Evolutionary conservation across 2,329 filamentous ascomycete species (phyloP), one percentile per base, ranked within the genome.

Genomic region (Fusarium sp.): DNA sequence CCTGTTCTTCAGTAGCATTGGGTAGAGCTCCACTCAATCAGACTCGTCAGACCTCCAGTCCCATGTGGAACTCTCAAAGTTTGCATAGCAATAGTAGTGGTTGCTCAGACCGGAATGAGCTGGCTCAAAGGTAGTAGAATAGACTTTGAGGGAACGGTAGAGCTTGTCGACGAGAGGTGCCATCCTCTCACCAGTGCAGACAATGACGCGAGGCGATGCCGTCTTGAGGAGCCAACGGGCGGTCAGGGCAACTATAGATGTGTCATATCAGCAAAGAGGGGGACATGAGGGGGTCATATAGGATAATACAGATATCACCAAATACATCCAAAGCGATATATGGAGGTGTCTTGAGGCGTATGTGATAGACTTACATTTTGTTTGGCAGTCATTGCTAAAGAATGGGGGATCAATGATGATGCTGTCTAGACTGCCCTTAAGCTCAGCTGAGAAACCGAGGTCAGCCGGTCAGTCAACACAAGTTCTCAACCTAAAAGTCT

Each of bases 131-230:
- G 87, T 88, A 1, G 92, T 95, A 6, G 90, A 90, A 57, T 78
- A 82, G 30, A 92, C 80, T 2, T 90, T 90, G 36, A 89, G 82
- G 46, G 88, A 85, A 48, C 83, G 82, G 78, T 95, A 95, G n/a
- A 95, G 82, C 77, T 88, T 91, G 12, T 74, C 80, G 15, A 94
- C 85, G 13, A 94, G 81, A 1, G 76, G 68, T 63, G 89, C 86
- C 92, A 95, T 93, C 48, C 92, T 86, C 81, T 95, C 93, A 60
- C 93, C 93, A 1, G 93, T 96, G 79, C 91, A 93, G 30, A 92
- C 83, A 54, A 95, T 87, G 55, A 94, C 73, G 6, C 80, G 78
- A 12, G 76, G 71, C 27, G 73, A 78, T 47, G 57, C 53, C 31
- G 78, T 68, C 64, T 87, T 91, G 28, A 89, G 84, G 46, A 95